Conservation (phyloP, 169 alveolate genomes). For the Eimeria sp. region DNA sequence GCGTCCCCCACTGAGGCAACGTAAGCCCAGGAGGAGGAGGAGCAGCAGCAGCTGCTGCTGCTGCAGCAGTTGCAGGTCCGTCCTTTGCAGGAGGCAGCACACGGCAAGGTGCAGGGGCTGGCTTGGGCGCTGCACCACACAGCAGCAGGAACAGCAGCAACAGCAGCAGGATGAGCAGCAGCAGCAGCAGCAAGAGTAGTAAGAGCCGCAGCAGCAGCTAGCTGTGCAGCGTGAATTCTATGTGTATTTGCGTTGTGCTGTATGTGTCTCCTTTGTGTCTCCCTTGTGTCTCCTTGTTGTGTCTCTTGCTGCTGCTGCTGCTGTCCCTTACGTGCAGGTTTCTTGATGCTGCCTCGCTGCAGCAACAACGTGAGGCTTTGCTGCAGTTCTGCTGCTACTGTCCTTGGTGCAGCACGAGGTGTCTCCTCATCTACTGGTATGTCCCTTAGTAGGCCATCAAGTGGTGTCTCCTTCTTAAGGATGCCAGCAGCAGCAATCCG, state of each 20-base stretch:
- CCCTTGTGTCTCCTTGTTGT: background rate
- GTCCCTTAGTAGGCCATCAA: background rate
- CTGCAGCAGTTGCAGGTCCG: slow-evolving; percentile 28
- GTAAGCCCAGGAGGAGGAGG: background rate
- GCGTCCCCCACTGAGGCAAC: background rate
- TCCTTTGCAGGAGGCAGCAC: slow-evolving; percentile 39
- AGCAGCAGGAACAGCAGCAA: slow-evolving; percentile 47
- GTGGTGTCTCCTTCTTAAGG: no score
- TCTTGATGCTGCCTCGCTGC: slow-evolving; percentile 5
- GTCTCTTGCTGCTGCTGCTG: background rate
- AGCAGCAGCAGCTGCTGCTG: slow-evolving; percentile 44
- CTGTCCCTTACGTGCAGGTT: background rate
- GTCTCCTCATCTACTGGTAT: background rate
- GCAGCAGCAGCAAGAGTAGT: background rate
- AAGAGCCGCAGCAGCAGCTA: slow-evolving; percentile 25
- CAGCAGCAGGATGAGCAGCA: slow-evolving; percentile 22
- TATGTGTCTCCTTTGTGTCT: background rate
- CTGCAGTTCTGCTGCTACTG: slow-evolving; percentile 38
- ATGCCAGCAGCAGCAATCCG: background rate
- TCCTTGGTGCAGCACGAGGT: background rate
- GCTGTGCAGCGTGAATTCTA: no score
- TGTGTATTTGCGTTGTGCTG: no score
- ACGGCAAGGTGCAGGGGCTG: background rate
- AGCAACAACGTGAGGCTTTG: background rate
- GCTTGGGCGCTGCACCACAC: background rate